Percentiles rank a stretch among this genome's conserved stretches.
These are phyloP conservation scores for Coniosporium tulheliwenetii DNA, from an alignment of 2,329 filamentous ascomycete species.

Conservation along the genomic window DNA sequence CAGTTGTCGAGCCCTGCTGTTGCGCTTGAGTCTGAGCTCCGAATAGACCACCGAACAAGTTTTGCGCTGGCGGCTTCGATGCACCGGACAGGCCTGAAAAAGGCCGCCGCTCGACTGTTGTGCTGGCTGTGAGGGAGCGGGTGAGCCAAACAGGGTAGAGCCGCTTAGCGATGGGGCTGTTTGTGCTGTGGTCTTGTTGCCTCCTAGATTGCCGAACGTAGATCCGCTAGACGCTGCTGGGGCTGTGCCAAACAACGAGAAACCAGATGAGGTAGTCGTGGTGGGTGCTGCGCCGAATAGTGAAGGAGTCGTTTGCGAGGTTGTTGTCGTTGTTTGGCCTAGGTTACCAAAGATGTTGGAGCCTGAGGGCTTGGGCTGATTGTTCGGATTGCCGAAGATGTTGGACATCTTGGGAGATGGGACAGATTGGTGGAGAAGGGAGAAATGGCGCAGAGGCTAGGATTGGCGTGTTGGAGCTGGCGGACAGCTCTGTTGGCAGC, in stretches of 20 bases:
- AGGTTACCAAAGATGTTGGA: conserved; percentile 5
- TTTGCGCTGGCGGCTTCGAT: conserved; percentile 3
- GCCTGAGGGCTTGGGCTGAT: too few relatives aligned
- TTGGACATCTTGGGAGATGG: too few relatives aligned
- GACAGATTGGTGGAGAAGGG: too few relatives aligned
- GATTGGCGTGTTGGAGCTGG: too few relatives aligned
- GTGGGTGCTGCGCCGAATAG: neutral
- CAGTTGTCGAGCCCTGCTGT: conserved; percentile 1
- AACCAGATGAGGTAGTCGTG: neutral
- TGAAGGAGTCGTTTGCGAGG: neutral
- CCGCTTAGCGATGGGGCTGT: too few relatives aligned
- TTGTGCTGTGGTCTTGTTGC: too few relatives aligned
- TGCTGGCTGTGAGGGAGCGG: conserved; percentile 3
- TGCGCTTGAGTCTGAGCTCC: conserved; percentile 3
- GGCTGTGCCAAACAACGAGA: conserved; percentile 1
- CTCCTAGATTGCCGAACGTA: conserved; percentile 3
- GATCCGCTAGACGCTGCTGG: conserved; percentile 1
- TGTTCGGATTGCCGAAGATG: too few relatives aligned
- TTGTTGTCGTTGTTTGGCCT: conserved; percentile 1
- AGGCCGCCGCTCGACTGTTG: conserved; percentile 2
- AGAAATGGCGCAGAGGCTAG: too few relatives aligned
- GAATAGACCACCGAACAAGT: conserved; percentile 1
- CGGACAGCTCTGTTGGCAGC: too few relatives aligned
- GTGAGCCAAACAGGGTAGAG: too few relatives aligned
- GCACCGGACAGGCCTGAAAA: neutral